Base-by-base conservation (phyloP, 2,329 filamentous ascomycete species). In the Sporothrix protearum region DNA sequence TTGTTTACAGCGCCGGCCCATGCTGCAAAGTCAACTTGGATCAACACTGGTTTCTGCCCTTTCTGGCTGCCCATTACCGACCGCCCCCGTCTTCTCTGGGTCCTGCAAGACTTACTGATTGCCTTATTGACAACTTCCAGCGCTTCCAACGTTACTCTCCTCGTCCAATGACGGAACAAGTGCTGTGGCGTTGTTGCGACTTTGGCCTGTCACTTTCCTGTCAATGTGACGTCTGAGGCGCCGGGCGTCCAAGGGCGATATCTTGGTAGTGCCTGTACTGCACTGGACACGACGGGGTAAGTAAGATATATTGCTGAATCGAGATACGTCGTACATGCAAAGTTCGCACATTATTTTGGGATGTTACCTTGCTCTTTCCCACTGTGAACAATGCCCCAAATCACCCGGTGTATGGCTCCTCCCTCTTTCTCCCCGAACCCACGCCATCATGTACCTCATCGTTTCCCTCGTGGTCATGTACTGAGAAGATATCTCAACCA, bases 341-440 rank as follows among this genome's bases (percentile, higher is more conserved):
- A n/a, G n/a, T 42, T 63, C 7, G 36, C 36, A 63, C 36, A 63
- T 63, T 16, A 45, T 39, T 45, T 28, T 64, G 36, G 5, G 28
- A 22, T 64, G 12, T 16, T 64, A 64, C 59, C 59, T 45, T 36
- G n/a, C n/a, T 28, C 22, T 25, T 64, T 45, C 22, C 14, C 22
- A 28, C 59, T 45, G 59, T 25, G 25, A 19, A 19, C 42, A 66
- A 49, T 49, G 42, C 25, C 36, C 36, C 55, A 63, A 69, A 42
- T 51, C 68, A 28, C 42, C 55, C 68, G 55, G 55, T 51, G 55
- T 51, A 64, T 64, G 57, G 57, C 39, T 42, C 59, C 36, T 47
- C 59, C 22, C 47, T 39, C 47, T 53, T 73, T 69, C 69, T 73
- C 69, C 69, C 72, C 72, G 72, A 71, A 73, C 72, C 72, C 72